Conservation (phyloP, 129 eudicot species). For the Mikania micrantha region DNA sequence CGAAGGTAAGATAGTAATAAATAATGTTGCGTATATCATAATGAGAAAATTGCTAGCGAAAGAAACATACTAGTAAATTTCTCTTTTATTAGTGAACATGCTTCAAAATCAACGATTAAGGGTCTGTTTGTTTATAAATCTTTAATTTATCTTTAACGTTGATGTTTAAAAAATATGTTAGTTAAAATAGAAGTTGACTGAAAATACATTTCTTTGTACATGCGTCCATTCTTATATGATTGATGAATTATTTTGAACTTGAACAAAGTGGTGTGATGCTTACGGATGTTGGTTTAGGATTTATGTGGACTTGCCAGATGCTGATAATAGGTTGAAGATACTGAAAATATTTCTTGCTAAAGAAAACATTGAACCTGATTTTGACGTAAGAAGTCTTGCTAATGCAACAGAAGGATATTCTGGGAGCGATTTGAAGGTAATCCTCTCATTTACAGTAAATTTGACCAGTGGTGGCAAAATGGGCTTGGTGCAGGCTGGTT, state of each 20-base stretch:
- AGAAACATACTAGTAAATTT: background rate
- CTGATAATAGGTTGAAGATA: constrained; percentile 76
- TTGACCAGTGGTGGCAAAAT: background rate
- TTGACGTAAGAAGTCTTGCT: constrained; percentile 67
- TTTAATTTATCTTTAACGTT: background rate
- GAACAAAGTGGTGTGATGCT: background rate
- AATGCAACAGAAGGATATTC: constrained; percentile 94
- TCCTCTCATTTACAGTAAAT: background rate
- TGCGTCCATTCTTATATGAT: background rate
- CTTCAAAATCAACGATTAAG: background rate
- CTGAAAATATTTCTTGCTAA: constrained; percentile 80
- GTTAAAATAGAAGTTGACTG: background rate
- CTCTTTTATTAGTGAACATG: background rate
- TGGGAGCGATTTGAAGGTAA: constrained; percentile 93
- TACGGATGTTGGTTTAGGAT: constrained; percentile 47
- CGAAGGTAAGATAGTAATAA: constrained; percentile 48
- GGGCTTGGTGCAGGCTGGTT: background rate
- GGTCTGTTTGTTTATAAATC: background rate
- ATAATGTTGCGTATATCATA: background rate
- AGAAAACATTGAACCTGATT: constrained; percentile 61
- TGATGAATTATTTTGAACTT: background rate
- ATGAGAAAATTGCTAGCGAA: background rate
- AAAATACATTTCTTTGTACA: background rate
- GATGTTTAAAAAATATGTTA: background rate
- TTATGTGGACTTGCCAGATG: constrained; percentile 92